Percentiles rank a stretch among this genome's conserved stretches.
These are phyloP conservation scores for Kwoniella mangroviensis DNA, from an alignment of 768 basidiomycete genomes.

Conservation along the genomic window DNA sequence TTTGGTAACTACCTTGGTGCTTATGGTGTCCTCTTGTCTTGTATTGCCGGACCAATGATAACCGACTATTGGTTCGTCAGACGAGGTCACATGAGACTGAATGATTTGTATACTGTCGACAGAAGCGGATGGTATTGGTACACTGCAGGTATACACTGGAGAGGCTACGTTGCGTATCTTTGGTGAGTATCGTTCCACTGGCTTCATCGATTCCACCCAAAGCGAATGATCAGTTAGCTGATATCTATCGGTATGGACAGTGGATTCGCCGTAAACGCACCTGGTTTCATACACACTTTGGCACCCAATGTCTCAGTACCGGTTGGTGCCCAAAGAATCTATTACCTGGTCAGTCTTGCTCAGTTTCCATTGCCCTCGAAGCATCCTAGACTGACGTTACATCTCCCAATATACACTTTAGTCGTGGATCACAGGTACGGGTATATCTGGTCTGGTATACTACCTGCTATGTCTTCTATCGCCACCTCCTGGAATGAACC, in stretches of 20 bases:
- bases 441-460: slow-evolving; percentile 70
- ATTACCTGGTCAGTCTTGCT: slow-evolving; percentile 33
- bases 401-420: slow-evolving; percentile 62
- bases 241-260: slow-evolving; percentile 64
- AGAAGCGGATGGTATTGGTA: slow-evolving; percentile 75
- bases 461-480: slow-evolving; percentile 66
- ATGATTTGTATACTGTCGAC: slow-evolving; percentile 69
- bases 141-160: slow-evolving; percentile 72
- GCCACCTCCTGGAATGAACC: slow-evolving; percentile 65
- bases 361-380: not conserved
- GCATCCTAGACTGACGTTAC: not conserved
- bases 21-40: slow-evolving; percentile 71
- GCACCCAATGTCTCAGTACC: slow-evolving; percentile 61
- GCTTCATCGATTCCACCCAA: not conserved
- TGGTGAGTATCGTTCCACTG: slow-evolving; percentile 8
- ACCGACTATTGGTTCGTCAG: slow-evolving; percentile 78
- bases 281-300: slow-evolving; percentile 79
- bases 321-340: slow-evolving; percentile 67
- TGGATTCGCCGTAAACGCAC: slow-evolving; percentile 80
- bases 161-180: slow-evolving; percentile 61
- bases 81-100: slow-evolving; percentile 71
- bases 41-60: slow-evolving; percentile 82
- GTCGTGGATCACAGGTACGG: slow-evolving; percentile 85
- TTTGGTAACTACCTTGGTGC: slow-evolving; percentile 82
- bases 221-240: slow-evolving; percentile 63